phyloP scores from a whole-genome alignment of 2,329 filamentous ascomycete species.

The Thelonectria discophora region DNA sequence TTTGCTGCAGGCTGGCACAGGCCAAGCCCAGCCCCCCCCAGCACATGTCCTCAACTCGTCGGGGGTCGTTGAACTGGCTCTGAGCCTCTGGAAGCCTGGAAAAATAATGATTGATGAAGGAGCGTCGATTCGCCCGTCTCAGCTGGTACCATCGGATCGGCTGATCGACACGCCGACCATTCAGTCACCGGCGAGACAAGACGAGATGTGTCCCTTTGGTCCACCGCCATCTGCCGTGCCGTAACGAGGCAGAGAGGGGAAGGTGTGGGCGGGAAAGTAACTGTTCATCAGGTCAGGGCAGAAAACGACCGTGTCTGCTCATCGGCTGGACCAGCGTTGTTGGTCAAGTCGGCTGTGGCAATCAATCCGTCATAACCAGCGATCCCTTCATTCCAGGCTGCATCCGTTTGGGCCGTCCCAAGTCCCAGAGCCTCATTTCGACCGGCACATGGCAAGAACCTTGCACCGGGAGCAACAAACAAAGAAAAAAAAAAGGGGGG shows the following conservation, averaged over 20 bases:
- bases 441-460: background rate
- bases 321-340: conserved; percentile 1
- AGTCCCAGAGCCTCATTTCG: conserved; percentile 14
- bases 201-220: conserved; percentile 24
- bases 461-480: background rate
- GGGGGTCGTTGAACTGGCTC: conserved; percentile 1
- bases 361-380: conserved; percentile 18
- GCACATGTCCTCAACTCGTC: conserved; percentile 9
- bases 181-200: conserved; percentile 33
- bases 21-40: conserved; percentile 19
- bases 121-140: conserved; percentile 18
- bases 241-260: conserved; percentile 11
- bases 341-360: conserved; percentile 2
- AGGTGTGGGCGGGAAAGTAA: conserved; percentile 28
- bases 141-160: conserved; percentile 28
- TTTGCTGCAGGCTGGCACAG: conserved; percentile 30
- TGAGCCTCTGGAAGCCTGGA: background rate
- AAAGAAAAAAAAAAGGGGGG: background rate
- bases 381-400: conserved; percentile 7
- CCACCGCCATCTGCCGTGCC: conserved; percentile 27
- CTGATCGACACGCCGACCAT: conserved; percentile 33
- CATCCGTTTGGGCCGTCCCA: background rate
- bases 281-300: conserved; percentile 14
- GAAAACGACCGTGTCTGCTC: conserved; percentile 1
- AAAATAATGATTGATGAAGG: conserved; percentile 4